Percentiles rank a stretch among this genome's conserved stretches.
These are phyloP conservation scores for Inga laurina DNA, from an alignment of 306 rosid species.

Conservation along the genomic window DNA sequence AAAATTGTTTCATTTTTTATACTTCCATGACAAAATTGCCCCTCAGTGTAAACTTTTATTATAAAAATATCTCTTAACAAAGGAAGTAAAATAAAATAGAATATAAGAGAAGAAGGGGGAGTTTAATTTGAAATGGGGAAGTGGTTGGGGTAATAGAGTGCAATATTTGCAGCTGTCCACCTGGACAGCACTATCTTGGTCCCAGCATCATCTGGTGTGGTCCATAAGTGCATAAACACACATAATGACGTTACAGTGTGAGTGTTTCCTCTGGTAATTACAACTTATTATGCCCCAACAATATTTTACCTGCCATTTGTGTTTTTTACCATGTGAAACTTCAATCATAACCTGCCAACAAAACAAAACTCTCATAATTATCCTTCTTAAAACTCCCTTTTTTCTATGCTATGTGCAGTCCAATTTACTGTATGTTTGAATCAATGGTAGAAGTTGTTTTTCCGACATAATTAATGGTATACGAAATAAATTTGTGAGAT, in stretches of 20 bases:
- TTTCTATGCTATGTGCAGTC: neutral
- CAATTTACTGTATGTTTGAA: too few relatives aligned
- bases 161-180: neutral
- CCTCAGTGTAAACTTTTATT: accelerated
- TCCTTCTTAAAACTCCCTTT: neutral
- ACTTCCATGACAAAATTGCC: too few relatives aligned
- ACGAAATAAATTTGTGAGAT: too few relatives aligned
- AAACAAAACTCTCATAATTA: neutral
- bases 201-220: neutral
- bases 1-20: too few relatives aligned
- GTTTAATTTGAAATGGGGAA: neutral
- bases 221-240: neutral
- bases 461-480: too few relatives aligned
- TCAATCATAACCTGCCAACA: neutral
- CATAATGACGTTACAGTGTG: neutral
- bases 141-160: neutral
- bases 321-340: neutral
- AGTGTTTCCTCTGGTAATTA: neutral
- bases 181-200: neutral
- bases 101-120: too few relatives aligned
- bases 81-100: too few relatives aligned
- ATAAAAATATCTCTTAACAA: too few relatives aligned
- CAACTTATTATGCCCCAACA: neutral
- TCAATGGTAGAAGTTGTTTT: too few relatives aligned
- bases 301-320: neutral